Conservation (phyloP, 129 eudicot species). For the Artemisia annua region DNA sequence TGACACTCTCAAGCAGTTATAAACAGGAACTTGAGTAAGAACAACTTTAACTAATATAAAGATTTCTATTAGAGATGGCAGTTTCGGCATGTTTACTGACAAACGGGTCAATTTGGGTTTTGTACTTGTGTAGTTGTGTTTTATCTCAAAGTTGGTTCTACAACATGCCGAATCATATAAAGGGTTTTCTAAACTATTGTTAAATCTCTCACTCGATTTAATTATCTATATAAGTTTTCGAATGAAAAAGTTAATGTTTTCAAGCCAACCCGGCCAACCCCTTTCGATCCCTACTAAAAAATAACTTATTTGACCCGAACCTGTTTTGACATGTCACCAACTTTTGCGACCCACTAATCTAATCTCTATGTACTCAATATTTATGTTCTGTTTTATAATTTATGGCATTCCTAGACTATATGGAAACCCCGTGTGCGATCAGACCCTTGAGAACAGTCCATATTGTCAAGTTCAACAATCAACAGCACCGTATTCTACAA, state of each 20-base stretch:
- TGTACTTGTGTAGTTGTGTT: too few species aligned
- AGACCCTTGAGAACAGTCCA: constrained; percentile 43
- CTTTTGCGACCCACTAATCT: not conserved
- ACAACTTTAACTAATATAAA: not conserved
- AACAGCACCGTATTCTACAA: constrained; percentile 64
- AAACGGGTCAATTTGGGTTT: not conserved
- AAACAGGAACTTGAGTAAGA: constrained; percentile 72
- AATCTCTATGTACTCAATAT: not conserved
- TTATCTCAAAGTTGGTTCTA: not conserved
- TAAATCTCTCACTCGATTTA: too few species aligned
- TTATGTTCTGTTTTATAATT: not conserved
- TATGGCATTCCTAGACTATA: constrained; percentile 46
- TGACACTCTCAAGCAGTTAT: constrained; percentile 73
- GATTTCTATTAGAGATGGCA: not conserved
- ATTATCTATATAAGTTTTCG: too few species aligned
- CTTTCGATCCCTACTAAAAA: too few species aligned
- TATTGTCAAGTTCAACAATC: constrained; percentile 73
- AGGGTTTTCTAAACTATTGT: too few species aligned
- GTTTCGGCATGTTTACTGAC: not conserved
- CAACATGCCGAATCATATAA: too few species aligned
- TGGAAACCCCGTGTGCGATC: constrained; percentile 84
- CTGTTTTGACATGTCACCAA: not conserved
- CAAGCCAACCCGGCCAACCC: too few species aligned
- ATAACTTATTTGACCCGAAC: not conserved
- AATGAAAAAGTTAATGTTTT: too few species aligned